Conservation (phyloP, 306 rosid species). For the Senna tora region DNA sequence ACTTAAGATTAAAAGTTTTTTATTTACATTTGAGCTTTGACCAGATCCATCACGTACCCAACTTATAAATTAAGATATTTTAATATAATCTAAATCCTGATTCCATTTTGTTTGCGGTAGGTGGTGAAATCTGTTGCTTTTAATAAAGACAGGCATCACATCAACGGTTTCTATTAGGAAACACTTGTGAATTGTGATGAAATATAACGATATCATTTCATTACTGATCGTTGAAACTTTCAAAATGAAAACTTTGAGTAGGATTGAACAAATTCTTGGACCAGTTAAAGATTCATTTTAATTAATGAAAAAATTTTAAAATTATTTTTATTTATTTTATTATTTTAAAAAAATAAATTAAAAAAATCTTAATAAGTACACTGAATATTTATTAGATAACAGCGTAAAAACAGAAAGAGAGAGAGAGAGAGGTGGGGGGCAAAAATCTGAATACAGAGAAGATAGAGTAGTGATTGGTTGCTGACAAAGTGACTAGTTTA, state of each 20-base stretch:
- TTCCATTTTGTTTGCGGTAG: not conserved
- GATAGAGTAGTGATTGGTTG: not conserved
- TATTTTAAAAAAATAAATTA: too few species aligned
- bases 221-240: not conserved
- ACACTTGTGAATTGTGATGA: not conserved
- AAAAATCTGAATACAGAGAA: not conserved
- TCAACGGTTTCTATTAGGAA: not conserved
- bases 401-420: too few species aligned
- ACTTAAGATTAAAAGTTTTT: not conserved
- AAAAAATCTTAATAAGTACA: too few species aligned
- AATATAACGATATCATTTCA: too few species aligned
- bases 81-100: too few species aligned
- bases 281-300: too few species aligned
- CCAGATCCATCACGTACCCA: not conserved
- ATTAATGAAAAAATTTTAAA: too few species aligned
- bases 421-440: too few species aligned
- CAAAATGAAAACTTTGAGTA: not conserved
- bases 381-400: too few species aligned
- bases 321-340: too few species aligned
- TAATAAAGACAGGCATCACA: not conserved
- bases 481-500: too few species aligned
- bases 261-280: too few species aligned
- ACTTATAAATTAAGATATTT: not conserved
- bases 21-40: not conserved
- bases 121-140: not conserved